Conservation (phyloP, 306 rosid species). For the Lathyrus sativus region DNA sequence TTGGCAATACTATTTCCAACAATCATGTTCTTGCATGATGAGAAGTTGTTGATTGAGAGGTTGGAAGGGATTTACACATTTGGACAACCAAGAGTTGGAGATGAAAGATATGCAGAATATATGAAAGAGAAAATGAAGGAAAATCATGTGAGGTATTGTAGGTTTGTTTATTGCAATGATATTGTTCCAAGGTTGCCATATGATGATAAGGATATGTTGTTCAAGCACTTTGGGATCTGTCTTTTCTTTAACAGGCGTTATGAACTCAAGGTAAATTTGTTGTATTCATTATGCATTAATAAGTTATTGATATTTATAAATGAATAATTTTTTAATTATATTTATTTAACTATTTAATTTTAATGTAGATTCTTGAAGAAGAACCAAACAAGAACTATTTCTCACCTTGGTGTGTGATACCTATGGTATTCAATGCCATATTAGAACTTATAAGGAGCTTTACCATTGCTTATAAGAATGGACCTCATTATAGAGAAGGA, state of each 20-base stretch:
- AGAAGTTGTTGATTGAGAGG: slow-evolving; percentile 57
- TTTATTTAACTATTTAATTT: neutral
- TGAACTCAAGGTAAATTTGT: slow-evolving; percentile 45
- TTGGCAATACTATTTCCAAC: slow-evolving; percentile 56
- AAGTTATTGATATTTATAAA: too few relatives aligned
- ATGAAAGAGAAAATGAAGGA: slow-evolving; percentile 57
- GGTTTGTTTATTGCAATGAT: slow-evolving; percentile 77
- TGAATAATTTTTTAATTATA: too few relatives aligned
- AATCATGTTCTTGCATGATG: slow-evolving; percentile 56
- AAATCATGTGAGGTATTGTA: slow-evolving; percentile 52
- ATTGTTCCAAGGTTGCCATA: slow-evolving; percentile 75
- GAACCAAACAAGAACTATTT: slow-evolving; percentile 77
- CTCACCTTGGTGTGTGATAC: slow-evolving; percentile 43
- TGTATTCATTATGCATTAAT: too few relatives aligned
- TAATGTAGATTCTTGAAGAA: slow-evolving; percentile 56
- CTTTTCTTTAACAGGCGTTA: slow-evolving; percentile 60
- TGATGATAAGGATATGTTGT: slow-evolving; percentile 58
- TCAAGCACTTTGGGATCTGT: slow-evolving; percentile 82
- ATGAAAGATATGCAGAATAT: slow-evolving; percentile 45
- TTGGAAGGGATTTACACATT: slow-evolving; percentile 75
- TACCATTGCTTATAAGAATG: slow-evolving; percentile 42
- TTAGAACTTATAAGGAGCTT: slow-evolving; percentile 74
- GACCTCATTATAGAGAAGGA: slow-evolving; percentile 61
- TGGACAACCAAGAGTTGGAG: slow-evolving; percentile 94
- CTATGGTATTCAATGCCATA: slow-evolving; percentile 50